These are phyloP conservation scores for Aureobasidium sp. DNA, from an alignment of 2,329 filamentous ascomycete genomes.

Conservation along the genomic window DNA sequence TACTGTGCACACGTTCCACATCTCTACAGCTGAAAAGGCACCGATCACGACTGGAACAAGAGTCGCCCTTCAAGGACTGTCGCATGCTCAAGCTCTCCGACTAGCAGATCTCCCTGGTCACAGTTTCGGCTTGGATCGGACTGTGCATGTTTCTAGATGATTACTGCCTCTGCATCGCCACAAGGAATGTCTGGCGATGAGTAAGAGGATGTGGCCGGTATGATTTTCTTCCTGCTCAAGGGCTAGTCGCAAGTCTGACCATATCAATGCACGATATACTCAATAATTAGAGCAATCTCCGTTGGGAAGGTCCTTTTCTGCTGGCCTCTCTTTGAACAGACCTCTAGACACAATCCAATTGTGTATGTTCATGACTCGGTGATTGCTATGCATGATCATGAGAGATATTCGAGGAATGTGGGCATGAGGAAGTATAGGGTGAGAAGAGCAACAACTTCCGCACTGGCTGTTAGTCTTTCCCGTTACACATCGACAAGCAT, in stretches of 20 bases:
- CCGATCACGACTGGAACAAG: too few species aligned
- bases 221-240: neutral
- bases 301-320: neutral
- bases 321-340: neutral
- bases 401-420: neutral
- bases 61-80: too few species aligned
- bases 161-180: neutral
- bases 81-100: too few species aligned
- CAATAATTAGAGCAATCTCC: neutral
- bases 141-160: neutral
- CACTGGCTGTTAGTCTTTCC: neutral
- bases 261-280: neutral
- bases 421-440: neutral
- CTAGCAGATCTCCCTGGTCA: neutral
- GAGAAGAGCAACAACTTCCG: neutral
- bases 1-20: too few species aligned
- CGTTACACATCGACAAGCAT: neutral
- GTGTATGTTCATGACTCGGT: neutral
- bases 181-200: neutral
- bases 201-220: neutral
- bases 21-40: too few species aligned
- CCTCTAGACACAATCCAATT: neutral
- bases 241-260: neutral
- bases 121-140: neutral
- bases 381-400: neutral